Conservation (phyloP, 225 moss, liverwort and hornwort species). For the Marchantia paleacea region DNA sequence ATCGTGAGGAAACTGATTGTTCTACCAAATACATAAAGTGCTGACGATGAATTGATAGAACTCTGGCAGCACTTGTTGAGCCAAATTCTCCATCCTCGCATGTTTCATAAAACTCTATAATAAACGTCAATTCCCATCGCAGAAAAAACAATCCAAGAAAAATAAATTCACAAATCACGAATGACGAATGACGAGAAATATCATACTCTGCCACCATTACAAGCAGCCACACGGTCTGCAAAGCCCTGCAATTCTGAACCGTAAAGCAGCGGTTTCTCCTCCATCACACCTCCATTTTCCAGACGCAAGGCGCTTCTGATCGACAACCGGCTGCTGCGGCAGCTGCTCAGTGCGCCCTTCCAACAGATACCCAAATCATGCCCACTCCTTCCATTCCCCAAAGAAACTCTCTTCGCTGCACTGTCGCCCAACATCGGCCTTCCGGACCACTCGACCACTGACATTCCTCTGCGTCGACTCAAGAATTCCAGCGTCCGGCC, state of each 20-base stretch:
- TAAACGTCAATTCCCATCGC: background rate
- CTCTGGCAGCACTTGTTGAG: background rate
- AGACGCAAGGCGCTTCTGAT: slow-evolving; percentile 6
- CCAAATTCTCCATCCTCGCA: background rate
- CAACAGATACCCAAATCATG: background rate
- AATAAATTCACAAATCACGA: background rate
- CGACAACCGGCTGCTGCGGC: background rate
- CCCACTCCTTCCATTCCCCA: no score
- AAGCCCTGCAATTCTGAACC: slow-evolving; percentile 60
- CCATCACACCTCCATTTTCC: slow-evolving; percentile 3
- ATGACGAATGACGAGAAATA: no score
- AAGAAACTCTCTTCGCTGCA: background rate
- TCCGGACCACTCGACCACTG: background rate
- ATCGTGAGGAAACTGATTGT: background rate
- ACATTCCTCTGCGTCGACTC: background rate
- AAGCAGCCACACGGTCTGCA: slow-evolving; percentile 62
- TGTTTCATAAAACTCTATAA: background rate
- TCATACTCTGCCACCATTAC: slow-evolving; percentile 55
- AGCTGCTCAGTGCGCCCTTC: background rate
- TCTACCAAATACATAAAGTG: background rate
- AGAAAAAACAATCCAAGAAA: background rate
- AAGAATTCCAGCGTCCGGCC: background rate
- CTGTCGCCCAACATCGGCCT: background rate
- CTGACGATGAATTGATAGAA: background rate
- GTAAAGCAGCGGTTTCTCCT: slow-evolving; percentile 13